Percentiles rank a stretch among this genome's conserved stretches.
phyloP scores from a whole-genome alignment of 1,139 yeast genomes.

The Hansenula sp. region DNA sequence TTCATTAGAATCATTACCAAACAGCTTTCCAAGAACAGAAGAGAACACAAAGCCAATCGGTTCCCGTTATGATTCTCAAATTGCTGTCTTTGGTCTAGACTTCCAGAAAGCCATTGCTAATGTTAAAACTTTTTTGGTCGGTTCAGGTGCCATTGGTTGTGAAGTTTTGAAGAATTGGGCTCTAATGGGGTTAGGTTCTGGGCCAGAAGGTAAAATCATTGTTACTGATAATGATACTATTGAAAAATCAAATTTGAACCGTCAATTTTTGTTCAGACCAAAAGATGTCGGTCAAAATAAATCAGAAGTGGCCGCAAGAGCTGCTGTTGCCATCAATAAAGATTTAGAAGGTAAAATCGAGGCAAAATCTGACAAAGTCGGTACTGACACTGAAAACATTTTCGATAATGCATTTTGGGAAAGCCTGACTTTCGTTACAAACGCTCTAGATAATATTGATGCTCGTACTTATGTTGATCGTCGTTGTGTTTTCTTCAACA shows the following conservation, averaged over 20 bases:
- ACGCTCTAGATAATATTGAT: constrained; percentile 95
- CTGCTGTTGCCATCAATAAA: constrained; percentile 83
- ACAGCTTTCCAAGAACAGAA: constrained; percentile 56
- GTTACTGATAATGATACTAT: constrained; percentile 95
- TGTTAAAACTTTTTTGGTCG: constrained; percentile 83
- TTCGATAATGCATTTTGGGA: constrained; percentile 89
- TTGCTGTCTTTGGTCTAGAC: constrained; percentile 86
- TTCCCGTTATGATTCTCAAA: constrained; percentile 87
- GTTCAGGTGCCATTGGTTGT: constrained; percentile 99
- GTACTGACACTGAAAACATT: constrained; percentile 84
- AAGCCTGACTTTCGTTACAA: constrained; percentile 80
- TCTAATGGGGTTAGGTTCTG: constrained; percentile 90
- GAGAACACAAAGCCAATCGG: constrained; percentile 72
- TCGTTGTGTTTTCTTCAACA: constrained; percentile 89
- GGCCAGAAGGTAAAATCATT: constrained; percentile 77
- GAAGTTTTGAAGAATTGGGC: constrained; percentile 99
- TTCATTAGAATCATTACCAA: constrained; percentile 77
- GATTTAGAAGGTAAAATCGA: constrained; percentile 74
- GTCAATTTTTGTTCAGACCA: constrained; percentile 94
- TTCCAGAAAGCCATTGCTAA: constrained; percentile 74
- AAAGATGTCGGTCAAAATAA: constrained; percentile 91
- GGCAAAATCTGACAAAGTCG: constrained; percentile 81
- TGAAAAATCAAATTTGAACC: constrained; percentile 91
- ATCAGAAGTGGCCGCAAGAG: constrained; percentile 85
- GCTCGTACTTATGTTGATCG: constrained; percentile 98